Conservation (phyloP, 192 early-diverging fungal species). For the Dissophora globulifera region DNA sequence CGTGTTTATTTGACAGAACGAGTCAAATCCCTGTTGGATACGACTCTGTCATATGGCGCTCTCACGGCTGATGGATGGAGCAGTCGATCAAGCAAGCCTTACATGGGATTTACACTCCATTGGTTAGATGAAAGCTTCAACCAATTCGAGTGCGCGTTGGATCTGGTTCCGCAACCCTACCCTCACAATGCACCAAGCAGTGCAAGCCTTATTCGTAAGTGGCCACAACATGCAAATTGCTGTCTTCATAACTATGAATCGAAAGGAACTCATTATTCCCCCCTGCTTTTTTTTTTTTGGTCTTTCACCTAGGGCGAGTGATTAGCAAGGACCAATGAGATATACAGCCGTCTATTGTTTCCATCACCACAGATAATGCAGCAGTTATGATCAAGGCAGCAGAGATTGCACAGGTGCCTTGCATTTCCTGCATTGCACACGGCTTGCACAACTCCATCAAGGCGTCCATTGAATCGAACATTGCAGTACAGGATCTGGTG, state of each 20-base stretch:
- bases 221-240: no score
- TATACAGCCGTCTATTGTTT: not conserved
- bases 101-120: constrained; percentile 4
- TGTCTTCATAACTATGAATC: no score
- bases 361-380: constrained; percentile 4
- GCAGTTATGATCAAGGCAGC: constrained; percentile 1
- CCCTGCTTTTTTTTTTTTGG: no score
- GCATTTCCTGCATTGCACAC: constrained; percentile 4
- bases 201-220: constrained; percentile 6
- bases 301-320: not conserved
- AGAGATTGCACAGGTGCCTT: not conserved
- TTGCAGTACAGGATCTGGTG: not conserved
- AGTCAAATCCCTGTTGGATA: not conserved
- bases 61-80: constrained; percentile 3
- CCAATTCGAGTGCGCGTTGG: constrained; percentile 1
- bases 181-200: constrained; percentile 8
- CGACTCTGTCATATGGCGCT: constrained; percentile 2
- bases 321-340: not conserved
- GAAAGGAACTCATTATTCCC: not conserved
- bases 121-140: constrained; percentile 10
- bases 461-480: not conserved
- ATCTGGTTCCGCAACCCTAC: constrained; percentile 3
- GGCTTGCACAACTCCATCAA: constrained; percentile 10
- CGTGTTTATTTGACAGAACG: not conserved
- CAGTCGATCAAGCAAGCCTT: constrained; percentile 8